Percentiles rank a stretch among this genome's conserved stretches.
Evolutionary conservation across 192 early-diverging fungal genomes (phyloP).

Genomic region (Coemansia guatemalensis): DNA sequence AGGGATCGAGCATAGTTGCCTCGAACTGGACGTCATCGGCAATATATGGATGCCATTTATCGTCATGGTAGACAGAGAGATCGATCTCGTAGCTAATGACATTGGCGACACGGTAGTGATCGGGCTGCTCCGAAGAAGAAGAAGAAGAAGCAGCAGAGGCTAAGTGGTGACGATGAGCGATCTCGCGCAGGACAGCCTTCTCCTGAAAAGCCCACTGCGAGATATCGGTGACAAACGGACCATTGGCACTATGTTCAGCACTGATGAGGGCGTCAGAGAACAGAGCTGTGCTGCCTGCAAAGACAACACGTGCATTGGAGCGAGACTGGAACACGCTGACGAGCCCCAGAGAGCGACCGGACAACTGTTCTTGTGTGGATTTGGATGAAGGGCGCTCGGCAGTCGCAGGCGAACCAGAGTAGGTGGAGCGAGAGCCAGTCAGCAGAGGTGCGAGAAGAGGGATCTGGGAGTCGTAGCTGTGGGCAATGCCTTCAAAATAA

Average conservation of each 20-base stretch:
- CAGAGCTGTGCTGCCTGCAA: constrained; percentile 80
- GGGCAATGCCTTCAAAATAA: constrained; percentile 78
- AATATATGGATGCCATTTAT: constrained; percentile 79
- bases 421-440: constrained; percentile 60
- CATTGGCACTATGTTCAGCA: constrained; percentile 58
- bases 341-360: constrained; percentile 66
- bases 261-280: constrained; percentile 74
- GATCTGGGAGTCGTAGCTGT: constrained; percentile 63
- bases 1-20: constrained; percentile 96
- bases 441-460: constrained; percentile 68
- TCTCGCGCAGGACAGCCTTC: constrained; percentile 70
- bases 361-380: constrained; percentile 14
- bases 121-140: constrained; percentile 53
- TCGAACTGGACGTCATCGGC: constrained; percentile 82
- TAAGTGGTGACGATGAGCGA: constrained; percentile 58
- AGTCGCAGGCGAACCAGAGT: constrained; percentile 43
- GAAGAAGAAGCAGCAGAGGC: constrained; percentile 56
- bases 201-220: constrained; percentile 92
- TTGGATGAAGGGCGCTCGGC: constrained; percentile 1
- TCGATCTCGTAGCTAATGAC: constrained; percentile 85
- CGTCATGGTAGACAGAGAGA: constrained; percentile 74
- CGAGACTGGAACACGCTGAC: constrained; percentile 87
- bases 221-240: constrained; percentile 70
- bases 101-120: constrained; percentile 88
- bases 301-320: constrained; percentile 82